Percentiles rank a stretch among this genome's conserved stretches.
These are phyloP conservation scores for Ogataea corticis DNA, from an alignment of 805 yeast genomes.

Conservation along the genomic window DNA sequence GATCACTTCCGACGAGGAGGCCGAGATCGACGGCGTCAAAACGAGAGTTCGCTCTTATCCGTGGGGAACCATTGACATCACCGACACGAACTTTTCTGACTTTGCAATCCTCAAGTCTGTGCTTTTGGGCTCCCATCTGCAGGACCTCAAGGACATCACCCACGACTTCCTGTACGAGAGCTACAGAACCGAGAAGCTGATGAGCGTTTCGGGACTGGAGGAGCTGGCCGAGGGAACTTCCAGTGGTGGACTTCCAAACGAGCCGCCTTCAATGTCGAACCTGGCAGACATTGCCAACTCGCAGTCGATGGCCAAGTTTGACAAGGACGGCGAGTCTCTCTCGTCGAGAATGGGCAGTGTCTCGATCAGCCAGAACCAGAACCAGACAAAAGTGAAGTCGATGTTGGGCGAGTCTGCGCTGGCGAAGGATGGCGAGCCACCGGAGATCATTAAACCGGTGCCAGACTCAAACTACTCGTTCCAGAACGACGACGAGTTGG, in stretches of 20 bases:
- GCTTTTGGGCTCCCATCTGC: constrained; percentile 58
- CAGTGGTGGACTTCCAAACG: constrained; percentile 24
- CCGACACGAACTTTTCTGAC: constrained; percentile 52
- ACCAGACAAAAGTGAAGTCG: constrained; percentile 9
- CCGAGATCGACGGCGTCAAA: constrained; percentile 48
- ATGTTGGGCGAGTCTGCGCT: constrained; percentile 13
- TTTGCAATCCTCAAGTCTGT: constrained; percentile 56
- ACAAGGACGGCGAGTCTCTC: constrained; percentile 18
- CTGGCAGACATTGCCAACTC: constrained; percentile 52
- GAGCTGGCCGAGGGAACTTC: constrained; percentile 27
- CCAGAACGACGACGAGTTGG: constrained; percentile 28
- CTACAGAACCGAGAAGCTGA: constrained; percentile 63
- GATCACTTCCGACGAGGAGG: constrained; percentile 61
- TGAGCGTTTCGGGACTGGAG: constrained; percentile 49
- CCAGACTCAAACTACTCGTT: constrained; percentile 24
- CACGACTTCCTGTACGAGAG: constrained; percentile 65
- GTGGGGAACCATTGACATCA: constrained; percentile 68
- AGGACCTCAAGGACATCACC: constrained; percentile 64
- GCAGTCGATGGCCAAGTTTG: constrained; percentile 31
- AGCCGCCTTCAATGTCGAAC: constrained; percentile 61
- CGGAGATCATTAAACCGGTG: constrained; percentile 21
- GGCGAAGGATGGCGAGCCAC: constrained; percentile 6
- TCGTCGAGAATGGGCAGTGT: constrained; percentile 15
- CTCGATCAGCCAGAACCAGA: constrained; percentile 12
- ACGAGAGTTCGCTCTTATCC: constrained; percentile 69